A percentile compares a stretch with the other conserved stretches of the same genome.
Evolutionary conservation across 1,284 basidiomycete species (phyloP).

Genomic region (Rhodotorula sp.): DNA sequence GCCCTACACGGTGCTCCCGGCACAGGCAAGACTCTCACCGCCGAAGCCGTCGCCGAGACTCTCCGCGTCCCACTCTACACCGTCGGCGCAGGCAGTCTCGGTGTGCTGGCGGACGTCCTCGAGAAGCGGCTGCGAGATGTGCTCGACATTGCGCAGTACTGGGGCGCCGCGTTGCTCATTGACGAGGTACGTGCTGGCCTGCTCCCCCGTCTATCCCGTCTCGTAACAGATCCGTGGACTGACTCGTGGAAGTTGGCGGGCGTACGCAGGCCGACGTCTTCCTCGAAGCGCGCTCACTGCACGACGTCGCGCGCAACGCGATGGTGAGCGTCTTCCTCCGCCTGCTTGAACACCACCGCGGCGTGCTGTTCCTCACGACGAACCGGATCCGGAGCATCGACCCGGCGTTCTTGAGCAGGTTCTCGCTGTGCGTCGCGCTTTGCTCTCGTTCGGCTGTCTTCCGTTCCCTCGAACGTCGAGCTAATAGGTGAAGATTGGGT

Average conservation of each 20-base stretch:
- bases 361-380: constrained; percentile 66
- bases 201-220: background rate
- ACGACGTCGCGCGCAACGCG: constrained; percentile 54
- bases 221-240: background rate
- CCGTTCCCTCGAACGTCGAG: background rate
- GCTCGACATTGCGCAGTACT: constrained; percentile 49
- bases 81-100: constrained; percentile 24
- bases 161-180: constrained; percentile 40
- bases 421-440: constrained; percentile 49
- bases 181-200: constrained; percentile 28
- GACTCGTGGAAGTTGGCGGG: background rate
- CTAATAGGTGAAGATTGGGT: background rate
- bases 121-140: constrained; percentile 55
- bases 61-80: constrained; percentile 60
- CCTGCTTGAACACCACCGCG: constrained; percentile 58
- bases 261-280: constrained; percentile 30
- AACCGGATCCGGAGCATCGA: constrained; percentile 65
- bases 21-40: constrained; percentile 56
- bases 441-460: background rate
- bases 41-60: constrained; percentile 64
- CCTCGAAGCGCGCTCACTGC: constrained; percentile 25
- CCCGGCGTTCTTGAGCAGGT: constrained; percentile 59
- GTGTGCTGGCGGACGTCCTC: constrained; percentile 54
- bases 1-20: constrained; percentile 22
- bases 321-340: constrained; percentile 56